These are phyloP conservation scores for Stylosanthes scabra DNA, from an alignment of 331 rosid species.

Conservation along the genomic window DNA sequence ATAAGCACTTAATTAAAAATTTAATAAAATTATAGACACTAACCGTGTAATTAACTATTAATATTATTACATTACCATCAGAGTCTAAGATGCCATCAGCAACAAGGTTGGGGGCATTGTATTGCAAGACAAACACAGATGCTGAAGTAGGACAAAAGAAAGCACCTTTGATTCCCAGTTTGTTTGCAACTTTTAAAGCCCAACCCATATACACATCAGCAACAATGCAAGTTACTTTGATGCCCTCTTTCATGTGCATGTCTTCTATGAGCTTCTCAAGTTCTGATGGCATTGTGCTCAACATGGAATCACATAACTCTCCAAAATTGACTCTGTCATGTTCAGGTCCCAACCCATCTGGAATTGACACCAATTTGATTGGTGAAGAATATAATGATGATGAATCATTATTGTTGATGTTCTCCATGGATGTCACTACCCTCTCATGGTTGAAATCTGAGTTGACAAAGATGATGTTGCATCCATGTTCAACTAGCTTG, in stretches of 20 bases:
- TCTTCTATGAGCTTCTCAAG: not conserved
- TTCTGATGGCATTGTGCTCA: constrained; percentile 20
- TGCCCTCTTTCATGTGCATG: no score
- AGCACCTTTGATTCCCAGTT: no score
- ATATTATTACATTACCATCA: constrained; percentile 34
- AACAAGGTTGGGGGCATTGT: constrained; percentile 10
- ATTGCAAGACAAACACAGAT: not conserved
- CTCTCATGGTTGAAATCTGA: constrained; percentile 2
- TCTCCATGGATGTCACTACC: constrained; percentile 1
- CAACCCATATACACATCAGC: no score
- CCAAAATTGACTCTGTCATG: not conserved
- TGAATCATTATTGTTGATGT: not conserved
- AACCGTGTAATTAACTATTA: no score
- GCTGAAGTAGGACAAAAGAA: constrained; percentile 39
- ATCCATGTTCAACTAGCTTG: constrained; percentile 27
- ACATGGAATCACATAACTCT: not conserved
- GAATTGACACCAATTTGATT: not conserved
- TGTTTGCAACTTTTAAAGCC: no score
- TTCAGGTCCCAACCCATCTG: constrained; percentile 5
- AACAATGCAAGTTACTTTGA: no score
- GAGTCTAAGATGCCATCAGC: constrained; percentile 36
- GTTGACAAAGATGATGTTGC: constrained; percentile 38
- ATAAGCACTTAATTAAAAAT: no score
- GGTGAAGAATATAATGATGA: not conserved
- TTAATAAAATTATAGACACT: no score